Evolutionary conservation across 2,329 filamentous ascomycete genomes (phyloP).

Genomic region (Penicillium sp.): DNA sequence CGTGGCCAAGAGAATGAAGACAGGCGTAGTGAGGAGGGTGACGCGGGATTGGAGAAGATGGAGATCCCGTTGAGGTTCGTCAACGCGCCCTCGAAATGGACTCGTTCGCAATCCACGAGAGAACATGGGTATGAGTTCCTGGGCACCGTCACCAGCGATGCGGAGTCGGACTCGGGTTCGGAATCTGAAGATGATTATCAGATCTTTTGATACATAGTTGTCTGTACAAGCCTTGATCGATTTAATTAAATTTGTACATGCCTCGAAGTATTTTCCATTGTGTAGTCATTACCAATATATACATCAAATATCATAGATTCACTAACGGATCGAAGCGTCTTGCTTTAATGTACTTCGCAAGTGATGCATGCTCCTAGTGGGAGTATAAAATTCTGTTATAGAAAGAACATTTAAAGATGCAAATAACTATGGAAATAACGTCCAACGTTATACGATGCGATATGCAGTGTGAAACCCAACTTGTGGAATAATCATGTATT

Average conservation of each 20-base stretch:
- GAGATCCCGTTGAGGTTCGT: conserved; percentile 10
- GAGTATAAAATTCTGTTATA: too few relatives aligned
- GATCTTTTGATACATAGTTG: conserved; percentile 1
- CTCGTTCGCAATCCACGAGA: not conserved
- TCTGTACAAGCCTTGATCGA: not conserved
- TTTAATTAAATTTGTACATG: not conserved
- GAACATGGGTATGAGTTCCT: not conserved
- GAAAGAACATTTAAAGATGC: too few relatives aligned
- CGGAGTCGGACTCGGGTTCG: conserved; percentile 5
- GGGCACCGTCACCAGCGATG: not conserved
- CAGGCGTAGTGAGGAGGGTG: not conserved
- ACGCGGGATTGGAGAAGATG: not conserved
- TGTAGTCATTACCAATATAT: too few relatives aligned
- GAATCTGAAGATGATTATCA: conserved; percentile 15
- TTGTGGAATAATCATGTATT: not conserved
- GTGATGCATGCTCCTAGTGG: too few relatives aligned
- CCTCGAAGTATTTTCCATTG: too few relatives aligned
- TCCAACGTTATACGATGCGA: too few relatives aligned
- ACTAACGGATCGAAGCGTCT: too few relatives aligned
- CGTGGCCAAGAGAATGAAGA: not conserved
- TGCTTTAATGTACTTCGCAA: too few relatives aligned
- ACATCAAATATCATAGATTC: too few relatives aligned
- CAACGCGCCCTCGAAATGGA: not conserved
- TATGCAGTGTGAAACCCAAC: too few relatives aligned
- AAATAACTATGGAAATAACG: too few relatives aligned